phyloP scores from a whole-genome alignment of 2,329 filamentous ascomycete genomes.

The Penicillium sp. region DNA sequence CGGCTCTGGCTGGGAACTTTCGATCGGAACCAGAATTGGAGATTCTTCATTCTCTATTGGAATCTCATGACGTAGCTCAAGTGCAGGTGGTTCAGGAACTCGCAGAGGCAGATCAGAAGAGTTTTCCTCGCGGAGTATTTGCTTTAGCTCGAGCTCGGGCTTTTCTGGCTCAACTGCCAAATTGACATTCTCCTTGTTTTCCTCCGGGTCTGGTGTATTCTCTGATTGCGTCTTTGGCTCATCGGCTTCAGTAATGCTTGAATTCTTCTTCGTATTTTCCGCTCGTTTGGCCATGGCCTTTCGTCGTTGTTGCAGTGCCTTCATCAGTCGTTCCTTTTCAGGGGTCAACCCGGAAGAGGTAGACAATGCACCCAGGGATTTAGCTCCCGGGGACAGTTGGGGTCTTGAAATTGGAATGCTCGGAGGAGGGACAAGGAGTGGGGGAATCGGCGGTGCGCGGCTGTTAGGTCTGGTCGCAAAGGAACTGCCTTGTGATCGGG shows the following conservation, averaged over 20 bases:
- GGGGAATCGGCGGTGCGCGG: constrained; percentile 39
- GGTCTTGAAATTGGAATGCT: constrained; percentile 35
- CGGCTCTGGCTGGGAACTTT: constrained; percentile 23
- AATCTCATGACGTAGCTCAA: constrained; percentile 2
- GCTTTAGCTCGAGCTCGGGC: constrained; percentile 5
- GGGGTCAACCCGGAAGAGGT: constrained; percentile 66
- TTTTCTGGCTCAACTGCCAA: constrained; percentile 19
- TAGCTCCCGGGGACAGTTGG: constrained; percentile 40
- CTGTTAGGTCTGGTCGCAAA: constrained; percentile 30
- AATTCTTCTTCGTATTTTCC: constrained; percentile 30
- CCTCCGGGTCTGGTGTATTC: constrained; percentile 25
- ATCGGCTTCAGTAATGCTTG: constrained; percentile 12
- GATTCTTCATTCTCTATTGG: constrained; percentile 9
- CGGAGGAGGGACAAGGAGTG: constrained; percentile 40
- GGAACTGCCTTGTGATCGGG: constrained; percentile 46
- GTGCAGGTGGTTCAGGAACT: constrained; percentile 2
- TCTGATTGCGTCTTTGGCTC: constrained; percentile 10
- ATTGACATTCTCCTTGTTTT: constrained; percentile 26
- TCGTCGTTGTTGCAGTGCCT: constrained; percentile 86
- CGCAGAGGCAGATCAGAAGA: not conserved
- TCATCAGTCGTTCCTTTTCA: constrained; percentile 91
- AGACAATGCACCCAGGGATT: constrained; percentile 47
- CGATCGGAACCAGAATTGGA: constrained; percentile 7
- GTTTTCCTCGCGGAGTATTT: not conserved
- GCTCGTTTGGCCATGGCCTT: constrained; percentile 62